Base-by-base conservation (phyloP, 768 basidiomycete species). In the Neoboletus magnificus region DNA sequence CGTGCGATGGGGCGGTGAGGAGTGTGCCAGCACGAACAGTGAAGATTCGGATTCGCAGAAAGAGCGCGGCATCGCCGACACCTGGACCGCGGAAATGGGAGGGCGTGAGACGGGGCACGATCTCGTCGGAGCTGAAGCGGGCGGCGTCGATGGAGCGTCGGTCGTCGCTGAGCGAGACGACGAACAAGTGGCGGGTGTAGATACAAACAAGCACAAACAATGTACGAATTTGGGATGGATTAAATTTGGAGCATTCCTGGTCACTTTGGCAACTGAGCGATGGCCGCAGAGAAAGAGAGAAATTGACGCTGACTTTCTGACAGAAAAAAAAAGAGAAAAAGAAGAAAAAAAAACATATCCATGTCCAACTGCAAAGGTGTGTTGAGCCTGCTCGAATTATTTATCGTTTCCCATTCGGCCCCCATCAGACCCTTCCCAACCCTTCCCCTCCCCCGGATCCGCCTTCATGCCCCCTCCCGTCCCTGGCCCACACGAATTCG, bases 391-490 rank as follows among this genome's bases (percentile, higher is more conserved):
- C n/a, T 16, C 5, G 16, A 27, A 12, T 27, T 11, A 3, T 0
- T 2, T 13, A 4, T 22, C 10, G 0, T 32, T n/a, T 10, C 27
- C 20, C 18, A 15, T 50, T 20, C 52, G 32, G 57, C 33, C 7
- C 22, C 70, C 18, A 22, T 67, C 74, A 23, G 73, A 79, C 10
- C 76, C 80, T 18, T 62, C 71, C 0, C 73, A 74, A 35, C 78
- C 78, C 3, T 79, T 79, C 71, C 86, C 86, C 0, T 85, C 84
- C 0, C 87, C 87, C 3, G 82, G 82, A 0, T 85, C 83, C 6
- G 76, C 83, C 0, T 89, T 89, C 61, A 63, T 87, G 3, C 85
- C 87, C 2, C 87, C 87, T 4, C 86, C 87, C 4, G 76, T 80
- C 5, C 84, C 83, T 1, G 80, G 81, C 3, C 76, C 81, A 30